These are phyloP conservation scores for Lachancea quebecensis DNA, from an alignment of 805 yeast genomes.

Conservation along the genomic window DNA sequence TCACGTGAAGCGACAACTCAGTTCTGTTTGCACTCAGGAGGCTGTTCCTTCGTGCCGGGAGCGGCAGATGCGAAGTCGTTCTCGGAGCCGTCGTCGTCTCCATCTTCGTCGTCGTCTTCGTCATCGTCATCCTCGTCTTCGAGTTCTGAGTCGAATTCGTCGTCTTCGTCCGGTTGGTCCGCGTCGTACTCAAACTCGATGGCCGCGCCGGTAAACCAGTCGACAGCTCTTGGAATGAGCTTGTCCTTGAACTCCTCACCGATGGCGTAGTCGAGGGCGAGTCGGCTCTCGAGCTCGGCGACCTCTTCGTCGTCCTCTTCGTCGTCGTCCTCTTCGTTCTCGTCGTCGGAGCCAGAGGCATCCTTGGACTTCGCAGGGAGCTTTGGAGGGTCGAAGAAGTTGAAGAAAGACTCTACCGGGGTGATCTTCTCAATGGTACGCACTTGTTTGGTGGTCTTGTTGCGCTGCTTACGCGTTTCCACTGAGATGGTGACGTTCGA, in stretches of 20 bases:
- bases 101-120: slow-evolving; percentile 54
- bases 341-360: slow-evolving; percentile 38
- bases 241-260: slow-evolving; percentile 97
- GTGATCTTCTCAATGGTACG: slow-evolving; percentile 91
- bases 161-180: slow-evolving; percentile 57
- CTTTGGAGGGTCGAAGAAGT: slow-evolving; percentile 90
- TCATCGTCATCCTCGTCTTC: slow-evolving; percentile 59
- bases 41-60: slow-evolving; percentile 45
- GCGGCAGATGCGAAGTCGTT: slow-evolving; percentile 34
- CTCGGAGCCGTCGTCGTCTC: slow-evolving; percentile 44
- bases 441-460: slow-evolving; percentile 92
- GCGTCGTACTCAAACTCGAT: slow-evolving; percentile 62
- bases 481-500: slow-evolving; percentile 76
- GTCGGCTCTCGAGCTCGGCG: slow-evolving; percentile 70
- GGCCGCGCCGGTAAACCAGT: slow-evolving; percentile 98
- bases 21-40: slow-evolving; percentile 75
- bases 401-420: slow-evolving; percentile 93
- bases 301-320: slow-evolving; percentile 57
- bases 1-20: slow-evolving; percentile 14
- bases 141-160: slow-evolving; percentile 54
- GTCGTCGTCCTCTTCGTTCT: slow-evolving; percentile 45
- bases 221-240: slow-evolving; percentile 91
- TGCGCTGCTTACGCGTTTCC: slow-evolving; percentile 95
- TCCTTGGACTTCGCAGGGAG: slow-evolving; percentile 38
- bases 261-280: slow-evolving; percentile 88